phyloP scores from a whole-genome alignment of 305 asterid species.

The Fraxinus sp. region DNA sequence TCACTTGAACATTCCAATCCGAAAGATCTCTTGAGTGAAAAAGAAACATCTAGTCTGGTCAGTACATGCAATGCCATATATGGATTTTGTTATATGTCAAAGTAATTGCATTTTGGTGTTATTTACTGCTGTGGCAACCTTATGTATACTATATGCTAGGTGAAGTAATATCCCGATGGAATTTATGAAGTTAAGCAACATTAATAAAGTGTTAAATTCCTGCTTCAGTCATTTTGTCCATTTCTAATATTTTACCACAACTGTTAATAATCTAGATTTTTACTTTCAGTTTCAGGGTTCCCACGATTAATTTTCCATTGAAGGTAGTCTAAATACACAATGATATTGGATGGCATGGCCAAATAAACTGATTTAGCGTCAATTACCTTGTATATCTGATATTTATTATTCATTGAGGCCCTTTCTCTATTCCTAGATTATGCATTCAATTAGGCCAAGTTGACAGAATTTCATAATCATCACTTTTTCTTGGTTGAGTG shows the following conservation, averaged over 20 bases:
- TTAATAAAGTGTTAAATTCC: background rate
- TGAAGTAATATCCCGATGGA: background rate
- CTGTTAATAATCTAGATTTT: background rate
- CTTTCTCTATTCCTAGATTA: background rate
- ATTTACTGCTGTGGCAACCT: constrained; percentile 4
- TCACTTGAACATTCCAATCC: constrained; percentile 28
- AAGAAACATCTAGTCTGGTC: constrained; percentile 2
- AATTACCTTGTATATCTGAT: background rate
- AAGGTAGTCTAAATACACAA: background rate
- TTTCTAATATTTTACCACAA: background rate
- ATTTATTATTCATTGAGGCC: background rate
- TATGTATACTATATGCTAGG: constrained; percentile 17
- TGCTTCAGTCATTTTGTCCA: background rate
- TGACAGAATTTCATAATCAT: constrained; percentile 38
- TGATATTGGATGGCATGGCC: background rate
- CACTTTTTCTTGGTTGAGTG: constrained; percentile 42
- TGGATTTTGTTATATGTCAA: constrained; percentile 11
- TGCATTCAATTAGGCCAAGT: constrained; percentile 31
- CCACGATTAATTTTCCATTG: background rate
- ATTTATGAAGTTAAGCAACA: background rate
- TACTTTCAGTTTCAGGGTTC: background rate
- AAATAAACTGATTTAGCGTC: background rate
- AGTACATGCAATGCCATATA: constrained; percentile 6
- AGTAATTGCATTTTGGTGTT: constrained; percentile 8
- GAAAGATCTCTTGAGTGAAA: constrained; percentile 29